Base-by-base conservation (phyloP, 345 rosid species). In the Anastatica hierochuntica region DNA sequence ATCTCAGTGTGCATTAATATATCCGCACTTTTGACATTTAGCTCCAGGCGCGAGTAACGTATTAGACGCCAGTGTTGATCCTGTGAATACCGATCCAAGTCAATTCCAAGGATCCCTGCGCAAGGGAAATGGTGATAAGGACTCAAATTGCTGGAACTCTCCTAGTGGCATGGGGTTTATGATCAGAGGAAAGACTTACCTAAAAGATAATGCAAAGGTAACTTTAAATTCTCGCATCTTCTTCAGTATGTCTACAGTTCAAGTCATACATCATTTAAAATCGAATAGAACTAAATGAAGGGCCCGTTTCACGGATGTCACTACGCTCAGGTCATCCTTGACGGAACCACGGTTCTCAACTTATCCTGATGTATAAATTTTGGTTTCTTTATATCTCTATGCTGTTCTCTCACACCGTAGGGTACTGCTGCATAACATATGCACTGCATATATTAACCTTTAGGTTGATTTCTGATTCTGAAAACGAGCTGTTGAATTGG, bases 111-210 rank as follows among this genome's bases (percentile, higher is more conserved):
- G 88, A 58, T 72, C 86, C 72, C 62, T 88, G 63, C 77, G 43
- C 43, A 74, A 74, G 49, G 90, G 75, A 48, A 77, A 61, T 73
- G 76, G 76, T 46, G 82, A 77, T 46, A 71, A 68, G 50, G 96
- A 80, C 70, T 66, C 87, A 64, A 74, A 77, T 69, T 92, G 96
- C 82, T 92, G 98, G 98, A 65, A 66, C 42, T 82, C 86, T 74
- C 94, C 98, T 10, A 76, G 76, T 72, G 96, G 95, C 40, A 71
- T 43, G 63, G 95, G 96, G 14, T 92, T 92, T 78, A 81, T 77
- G 95, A 79, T 92, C 52, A 72, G 98, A 75, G 98, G 98, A 68
- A 83, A 81, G 76, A 80, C 86, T 51, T 92, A 92, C 68, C 71
- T 92, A 43, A 85, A 79, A 66, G 96, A 92, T 64, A 77, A 74